Evolutionary conservation across 176 grass and related monocot species (phyloP), one percentile per base, ranked within the genome.

Genomic region (Thinopyrum elongatum): DNA sequence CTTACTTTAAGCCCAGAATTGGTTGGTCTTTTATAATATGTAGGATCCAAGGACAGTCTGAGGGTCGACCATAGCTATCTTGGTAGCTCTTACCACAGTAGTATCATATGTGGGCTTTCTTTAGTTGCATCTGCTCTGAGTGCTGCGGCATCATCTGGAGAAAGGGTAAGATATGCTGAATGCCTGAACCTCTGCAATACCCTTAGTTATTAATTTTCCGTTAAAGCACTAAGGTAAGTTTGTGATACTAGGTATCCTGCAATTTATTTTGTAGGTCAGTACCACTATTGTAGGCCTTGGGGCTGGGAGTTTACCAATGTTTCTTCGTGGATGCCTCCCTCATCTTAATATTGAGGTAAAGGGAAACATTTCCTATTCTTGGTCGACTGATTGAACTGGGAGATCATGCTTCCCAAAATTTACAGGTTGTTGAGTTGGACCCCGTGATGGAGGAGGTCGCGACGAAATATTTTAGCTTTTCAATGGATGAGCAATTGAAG

Each of bases 231-330:
- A 70, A 28, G 26, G 29, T 36, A 22, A 67, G 9, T 77, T 76
- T 82, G 44, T 1, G 8, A 64, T 70, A 16, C 80, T 86, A 72
- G 65, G 65, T 80, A 38, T 42, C 83, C 25, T 41, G 51, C 65
- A 19, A 74, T 87, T 25, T 74, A 51, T 89, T 79, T 80, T 77
- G 71, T 76, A 98, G 96, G 88, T 95, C 33, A 92, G 63, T 72
- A 89, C 88, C 71, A 85, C 89, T 39, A 64, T 98, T 61, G 39
- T 98, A 76, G 96, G 96, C 65, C 91, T 98, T 86, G 96, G 93
- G 94, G 93, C 96, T 77, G 96, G 96, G 29, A 89, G 84, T 90
- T 86, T 98, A 63, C 96, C 96, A 67, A 98, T 98, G 93, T 98
- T 95, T 98, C 91, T 98, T 83, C 96, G 73, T 80, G 90, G 76